Conservation (phyloP, 306 rosid genomes). For the Sindora glabra region DNA sequence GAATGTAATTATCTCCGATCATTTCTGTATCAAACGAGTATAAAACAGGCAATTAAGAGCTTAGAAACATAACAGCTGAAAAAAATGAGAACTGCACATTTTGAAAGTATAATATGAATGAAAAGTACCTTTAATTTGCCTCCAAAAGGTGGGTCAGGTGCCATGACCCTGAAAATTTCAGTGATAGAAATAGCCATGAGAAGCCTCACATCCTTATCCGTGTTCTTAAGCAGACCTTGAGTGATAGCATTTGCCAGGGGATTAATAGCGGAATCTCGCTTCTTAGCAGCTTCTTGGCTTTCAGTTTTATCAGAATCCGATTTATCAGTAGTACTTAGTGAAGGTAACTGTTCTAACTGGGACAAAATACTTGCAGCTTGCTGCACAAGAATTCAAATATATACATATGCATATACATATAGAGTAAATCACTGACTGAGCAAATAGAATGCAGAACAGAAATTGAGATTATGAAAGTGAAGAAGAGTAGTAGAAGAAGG, state of each 20-base stretch:
- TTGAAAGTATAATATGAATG: not conserved
- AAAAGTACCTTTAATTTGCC: constrained; percentile 58
- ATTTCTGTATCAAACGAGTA: constrained; percentile 1
- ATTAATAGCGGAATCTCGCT: constrained; percentile 34
- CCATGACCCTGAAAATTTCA: constrained; percentile 70
- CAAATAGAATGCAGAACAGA: not conserved
- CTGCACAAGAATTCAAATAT: constrained; percentile 30
- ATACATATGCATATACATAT: too few species aligned
- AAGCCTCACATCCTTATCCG: constrained; percentile 77
- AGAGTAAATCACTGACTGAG: not conserved
- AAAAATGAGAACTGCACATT: not conserved
- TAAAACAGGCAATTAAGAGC: not conserved
- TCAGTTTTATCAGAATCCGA: constrained; percentile 29
- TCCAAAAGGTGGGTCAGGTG: constrained; percentile 79
- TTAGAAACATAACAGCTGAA: not conserved
- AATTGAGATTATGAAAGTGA: not conserved
- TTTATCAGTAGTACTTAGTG: constrained; percentile 14
- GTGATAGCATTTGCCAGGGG: constrained; percentile 42
- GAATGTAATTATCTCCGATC: not conserved
- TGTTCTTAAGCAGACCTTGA: constrained; percentile 48
- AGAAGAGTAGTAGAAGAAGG: not conserved
- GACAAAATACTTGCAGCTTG: constrained; percentile 60
- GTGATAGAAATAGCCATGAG: constrained; percentile 61
- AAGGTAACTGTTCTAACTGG: constrained; percentile 55
- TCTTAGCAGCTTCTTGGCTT: constrained; percentile 23